Conservation (phyloP, 805 yeast genomes). For the Candida sithepensis region DNA sequence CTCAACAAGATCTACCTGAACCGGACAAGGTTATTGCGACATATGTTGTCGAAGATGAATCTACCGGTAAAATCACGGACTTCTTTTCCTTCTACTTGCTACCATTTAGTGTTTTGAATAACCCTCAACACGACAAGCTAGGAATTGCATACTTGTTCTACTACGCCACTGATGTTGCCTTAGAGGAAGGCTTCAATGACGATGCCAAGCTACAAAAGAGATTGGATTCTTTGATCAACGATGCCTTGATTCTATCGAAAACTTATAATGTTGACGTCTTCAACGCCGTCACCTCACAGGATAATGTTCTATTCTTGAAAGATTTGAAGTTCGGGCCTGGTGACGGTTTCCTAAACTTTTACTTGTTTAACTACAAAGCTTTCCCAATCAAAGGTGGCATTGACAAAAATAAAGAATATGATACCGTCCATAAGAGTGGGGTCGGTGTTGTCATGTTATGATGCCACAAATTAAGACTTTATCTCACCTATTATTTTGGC, state of each 20-base stretch:
- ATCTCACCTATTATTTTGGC: background rate
- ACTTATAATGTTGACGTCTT: constrained; percentile 76
- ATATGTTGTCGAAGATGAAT: constrained; percentile 64
- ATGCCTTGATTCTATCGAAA: constrained; percentile 75
- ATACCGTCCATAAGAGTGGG: constrained; percentile 61
- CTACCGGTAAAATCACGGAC: constrained; percentile 71
- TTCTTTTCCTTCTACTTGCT: constrained; percentile 85
- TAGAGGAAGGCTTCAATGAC: constrained; percentile 35
- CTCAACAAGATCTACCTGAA: constrained; percentile 16
- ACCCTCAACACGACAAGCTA: constrained; percentile 58
- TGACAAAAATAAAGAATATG: constrained; percentile 50
- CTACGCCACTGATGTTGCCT: constrained; percentile 72
- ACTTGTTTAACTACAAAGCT: constrained; percentile 85
- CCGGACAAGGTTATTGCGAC: constrained; percentile 58
- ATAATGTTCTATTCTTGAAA: constrained; percentile 78
- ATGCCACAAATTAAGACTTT: constrained; percentile 1
- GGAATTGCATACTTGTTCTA: constrained; percentile 88
- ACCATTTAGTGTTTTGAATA: constrained; percentile 78
- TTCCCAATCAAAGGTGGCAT: constrained; percentile 81
- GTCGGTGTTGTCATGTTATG: constrained; percentile 87
- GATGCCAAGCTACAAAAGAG: constrained; percentile 49
- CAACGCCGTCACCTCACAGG: constrained; percentile 89
- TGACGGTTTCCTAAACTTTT: constrained; percentile 88
- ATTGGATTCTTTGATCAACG: constrained; percentile 57
- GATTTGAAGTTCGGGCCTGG: constrained; percentile 88